These are phyloP conservation scores for Cocos nucifera DNA, from an alignment of 176 grass and related monocot genomes.

Conservation along the genomic window DNA sequence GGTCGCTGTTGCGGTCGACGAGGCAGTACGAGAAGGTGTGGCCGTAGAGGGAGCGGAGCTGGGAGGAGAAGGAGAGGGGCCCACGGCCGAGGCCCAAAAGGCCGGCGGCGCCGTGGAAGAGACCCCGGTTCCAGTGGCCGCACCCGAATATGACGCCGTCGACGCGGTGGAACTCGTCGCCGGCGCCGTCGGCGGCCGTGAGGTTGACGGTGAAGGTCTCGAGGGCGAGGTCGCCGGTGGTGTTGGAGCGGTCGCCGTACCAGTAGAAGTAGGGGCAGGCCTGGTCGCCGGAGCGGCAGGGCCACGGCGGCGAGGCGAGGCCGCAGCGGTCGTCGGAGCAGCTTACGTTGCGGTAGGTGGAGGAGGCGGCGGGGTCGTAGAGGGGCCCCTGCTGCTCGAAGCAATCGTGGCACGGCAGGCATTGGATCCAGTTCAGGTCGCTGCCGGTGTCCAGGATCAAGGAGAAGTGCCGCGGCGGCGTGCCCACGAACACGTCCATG, in stretches of 20 bases:
- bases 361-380: slow-evolving; percentile 59
- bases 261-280: slow-evolving; percentile 90
- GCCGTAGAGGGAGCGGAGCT: slow-evolving; percentile 65
- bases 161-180: slow-evolving; percentile 37
- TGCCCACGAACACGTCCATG: slow-evolving; percentile 81
- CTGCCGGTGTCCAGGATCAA: slow-evolving; percentile 97
- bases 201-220: slow-evolving; percentile 94
- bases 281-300: slow-evolving; percentile 20
- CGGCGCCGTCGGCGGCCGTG: slow-evolving; percentile 19
- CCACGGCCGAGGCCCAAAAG: slow-evolving; percentile 82
- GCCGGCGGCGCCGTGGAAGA: slow-evolving; percentile 86
- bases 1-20: slow-evolving; percentile 73
- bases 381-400: slow-evolving; percentile 68
- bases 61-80: slow-evolving; percentile 80
- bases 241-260: slow-evolving; percentile 95
- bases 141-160: slow-evolving; percentile 75
- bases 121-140: slow-evolving; percentile 82
- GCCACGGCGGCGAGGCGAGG: slow-evolving; percentile 36
- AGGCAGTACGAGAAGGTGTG: slow-evolving; percentile 97
- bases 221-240: slow-evolving; percentile 73
- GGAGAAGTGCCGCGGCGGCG: slow-evolving; percentile 64
- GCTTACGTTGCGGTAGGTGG: slow-evolving; percentile 66
- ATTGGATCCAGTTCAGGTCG: slow-evolving; percentile 98
- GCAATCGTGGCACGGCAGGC: slow-evolving; percentile 68
- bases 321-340: slow-evolving; percentile 58